These are phyloP conservation scores for Coleophoma crateriformis DNA, from an alignment of 2,329 filamentous ascomycete species.

Conservation along the genomic window DNA sequence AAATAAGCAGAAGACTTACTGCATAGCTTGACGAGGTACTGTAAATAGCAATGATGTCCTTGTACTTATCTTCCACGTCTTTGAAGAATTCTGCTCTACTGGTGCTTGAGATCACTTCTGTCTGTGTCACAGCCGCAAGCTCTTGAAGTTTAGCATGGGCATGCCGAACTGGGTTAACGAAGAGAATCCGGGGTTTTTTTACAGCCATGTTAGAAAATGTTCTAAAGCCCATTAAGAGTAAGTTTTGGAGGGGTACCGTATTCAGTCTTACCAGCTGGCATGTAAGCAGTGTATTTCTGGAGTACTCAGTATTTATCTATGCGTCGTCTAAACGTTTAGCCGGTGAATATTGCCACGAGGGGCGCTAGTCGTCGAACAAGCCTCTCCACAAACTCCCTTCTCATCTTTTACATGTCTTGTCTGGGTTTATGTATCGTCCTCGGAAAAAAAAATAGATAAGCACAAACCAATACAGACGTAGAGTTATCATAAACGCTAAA, in stretches of 20 bases:
- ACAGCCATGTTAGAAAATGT: slow-evolving; percentile 1
- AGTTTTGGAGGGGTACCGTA: not conserved
- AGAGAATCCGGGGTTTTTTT: slow-evolving; percentile 5
- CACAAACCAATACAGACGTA: no score
- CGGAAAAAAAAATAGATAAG: no score
- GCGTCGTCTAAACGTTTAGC: no score
- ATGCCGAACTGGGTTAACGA: slow-evolving; percentile 9
- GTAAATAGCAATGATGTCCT: slow-evolving; percentile 6
- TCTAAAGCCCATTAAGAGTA: not conserved
- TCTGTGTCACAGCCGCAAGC: slow-evolving; percentile 1
- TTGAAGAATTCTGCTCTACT: slow-evolving; percentile 5
- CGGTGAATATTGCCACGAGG: no score
- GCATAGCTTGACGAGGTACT: slow-evolving; percentile 5
- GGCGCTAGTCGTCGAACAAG: no score
- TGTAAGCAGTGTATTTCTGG: not conserved
- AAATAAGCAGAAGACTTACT: not conserved
- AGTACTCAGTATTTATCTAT: not conserved
- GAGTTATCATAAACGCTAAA: no score
- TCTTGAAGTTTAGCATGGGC: slow-evolving; percentile 1
- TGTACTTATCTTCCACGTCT: slow-evolving; percentile 4
- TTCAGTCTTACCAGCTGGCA: not conserved
- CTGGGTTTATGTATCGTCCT: no score
- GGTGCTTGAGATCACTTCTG: slow-evolving; percentile 6
- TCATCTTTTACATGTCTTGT: no score
- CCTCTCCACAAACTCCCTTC: no score